Evolutionary conservation across 176 grass and related monocot species (phyloP), one percentile per base, ranked within the genome.

Genomic region (Triticum urartu): DNA sequence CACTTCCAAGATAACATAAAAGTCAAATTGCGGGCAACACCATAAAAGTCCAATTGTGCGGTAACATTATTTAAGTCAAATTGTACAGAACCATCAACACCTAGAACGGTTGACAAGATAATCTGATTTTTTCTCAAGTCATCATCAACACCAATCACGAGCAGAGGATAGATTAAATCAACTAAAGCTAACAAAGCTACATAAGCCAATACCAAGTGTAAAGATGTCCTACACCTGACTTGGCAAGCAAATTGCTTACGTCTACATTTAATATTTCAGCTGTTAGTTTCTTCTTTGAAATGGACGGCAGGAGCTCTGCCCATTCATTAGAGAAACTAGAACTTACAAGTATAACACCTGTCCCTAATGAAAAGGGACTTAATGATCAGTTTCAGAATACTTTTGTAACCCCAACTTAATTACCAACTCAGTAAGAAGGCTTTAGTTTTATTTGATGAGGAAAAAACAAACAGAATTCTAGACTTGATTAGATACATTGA

Each of bases 211-310:
- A 38, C 21, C 34, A 79, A 43, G 64, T 62, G 5, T 61, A 45
- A 79, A 13, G 18, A 58, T 36, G 6, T 36, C 26, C 3, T 74
- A 38, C 25, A 61, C 20, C 69, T 70, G 48, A 88, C 35, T 70
- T 88, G 80, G 40, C 72, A 83, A 48, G 42, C 50, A 65, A 83
- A 61, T 61, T 61, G 74, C 43, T 38, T 8, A 33, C 4, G 36
- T 5, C 8, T 18, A 84, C 39, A 38, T 38, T 56, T n/a, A 35
- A 42, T 61, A 45, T 68, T 39, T 24, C 5, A 47, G 13, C 13
- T 47, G 86, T 87, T 40, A 48, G 11, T 18, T 75, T 28, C 43
- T 50, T 48, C 42, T 48, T 50, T 75, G 42, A 50, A 17, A 50
- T 48, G n/a, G 42, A 75, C 22, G 45, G 40, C 71, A 24, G n/a